Conservation (phyloP, 2,329 filamentous ascomycete genomes). For the Cladosporium velox region DNA sequence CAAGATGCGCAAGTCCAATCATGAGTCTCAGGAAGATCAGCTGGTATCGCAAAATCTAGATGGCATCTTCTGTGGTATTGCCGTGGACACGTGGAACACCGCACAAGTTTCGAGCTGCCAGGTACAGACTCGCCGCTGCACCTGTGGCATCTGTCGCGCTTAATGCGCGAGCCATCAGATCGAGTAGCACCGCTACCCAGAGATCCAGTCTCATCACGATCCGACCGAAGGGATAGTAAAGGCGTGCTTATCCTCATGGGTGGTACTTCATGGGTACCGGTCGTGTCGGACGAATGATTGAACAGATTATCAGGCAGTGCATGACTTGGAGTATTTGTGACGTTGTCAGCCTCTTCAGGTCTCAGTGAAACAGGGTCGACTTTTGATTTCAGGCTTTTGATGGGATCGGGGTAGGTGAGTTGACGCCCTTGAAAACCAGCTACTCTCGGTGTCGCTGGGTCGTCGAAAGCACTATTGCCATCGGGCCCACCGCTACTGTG, state of each 20-base stretch:
- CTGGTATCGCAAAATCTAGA: slow-evolving; percentile 22
- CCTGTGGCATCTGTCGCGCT: slow-evolving; percentile 33
- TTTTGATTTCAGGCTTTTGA: neutral
- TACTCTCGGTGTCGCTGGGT: neutral
- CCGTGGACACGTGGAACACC: slow-evolving; percentile 38
- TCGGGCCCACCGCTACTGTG: neutral
- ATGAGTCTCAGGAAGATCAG: neutral
- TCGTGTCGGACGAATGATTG: neutral
- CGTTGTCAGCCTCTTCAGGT: neutral
- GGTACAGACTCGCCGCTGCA: slow-evolving; percentile 34
- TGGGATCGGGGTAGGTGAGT: neutral
- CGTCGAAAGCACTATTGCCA: neutral
- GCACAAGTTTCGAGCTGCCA: slow-evolving; percentile 34
- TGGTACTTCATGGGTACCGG: neutral
- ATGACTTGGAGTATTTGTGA: neutral
- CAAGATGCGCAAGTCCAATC: slow-evolving; percentile 35
- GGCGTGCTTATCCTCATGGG: neutral
- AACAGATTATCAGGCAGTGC: neutral
- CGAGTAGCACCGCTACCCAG: slow-evolving; percentile 4
- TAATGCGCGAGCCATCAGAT: slow-evolving; percentile 4
- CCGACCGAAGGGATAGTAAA: neutral
- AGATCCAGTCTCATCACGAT: slow-evolving; percentile 13
- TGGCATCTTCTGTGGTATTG: slow-evolving; percentile 42
- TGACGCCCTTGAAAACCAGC: neutral
- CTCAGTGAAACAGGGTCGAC: too few species aligned